These are phyloP conservation scores for Hydnomerulius pinastri DNA, from an alignment of 768 basidiomycete species.

Conservation along the genomic window DNA sequence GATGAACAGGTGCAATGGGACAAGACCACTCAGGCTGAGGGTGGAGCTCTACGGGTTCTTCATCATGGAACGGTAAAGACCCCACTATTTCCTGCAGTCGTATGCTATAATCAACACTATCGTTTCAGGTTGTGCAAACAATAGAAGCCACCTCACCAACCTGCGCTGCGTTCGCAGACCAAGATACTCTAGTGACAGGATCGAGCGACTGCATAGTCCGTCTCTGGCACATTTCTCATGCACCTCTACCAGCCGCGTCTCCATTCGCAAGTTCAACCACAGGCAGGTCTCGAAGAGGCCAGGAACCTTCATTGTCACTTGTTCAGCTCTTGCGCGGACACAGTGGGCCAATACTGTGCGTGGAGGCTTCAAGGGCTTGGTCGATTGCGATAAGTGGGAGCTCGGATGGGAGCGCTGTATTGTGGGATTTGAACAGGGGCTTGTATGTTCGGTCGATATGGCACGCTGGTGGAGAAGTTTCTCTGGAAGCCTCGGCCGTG, in stretches of 20 bases:
- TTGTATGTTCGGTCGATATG: slow-evolving; percentile 80
- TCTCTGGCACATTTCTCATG: slow-evolving; percentile 67
- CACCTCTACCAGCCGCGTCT: slow-evolving; percentile 9
- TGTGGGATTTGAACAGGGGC: slow-evolving; percentile 90
- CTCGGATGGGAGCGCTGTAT: slow-evolving; percentile 78
- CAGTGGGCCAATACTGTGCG: slow-evolving; percentile 61
- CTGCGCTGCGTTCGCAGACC: slow-evolving; percentile 79
- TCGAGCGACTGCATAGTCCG: slow-evolving; percentile 81
- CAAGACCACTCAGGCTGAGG: slow-evolving; percentile 32
- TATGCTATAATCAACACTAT: slow-evolving; percentile 2
- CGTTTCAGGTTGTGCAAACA: slow-evolving; percentile 64
- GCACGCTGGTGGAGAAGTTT: slow-evolving; percentile 45
- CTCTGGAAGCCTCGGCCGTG: slow-evolving; percentile 44
- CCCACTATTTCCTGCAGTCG: not conserved
- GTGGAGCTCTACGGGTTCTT: slow-evolving; percentile 59
- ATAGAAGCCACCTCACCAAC: slow-evolving; percentile 73
- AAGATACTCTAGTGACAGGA: slow-evolving; percentile 74
- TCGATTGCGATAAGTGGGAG: slow-evolving; percentile 82
- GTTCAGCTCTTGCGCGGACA: slow-evolving; percentile 84
- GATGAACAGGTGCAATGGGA: slow-evolving; percentile 77
- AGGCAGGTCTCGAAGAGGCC: slow-evolving; percentile 20
- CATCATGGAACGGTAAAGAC: slow-evolving; percentile 61
- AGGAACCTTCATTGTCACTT: slow-evolving; percentile 39
- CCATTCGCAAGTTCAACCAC: slow-evolving; percentile 21
- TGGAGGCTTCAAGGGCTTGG: slow-evolving; percentile 81